phyloP scores from a whole-genome alignment of 208 protist genomes.

The Leishmania arabica region DNA sequence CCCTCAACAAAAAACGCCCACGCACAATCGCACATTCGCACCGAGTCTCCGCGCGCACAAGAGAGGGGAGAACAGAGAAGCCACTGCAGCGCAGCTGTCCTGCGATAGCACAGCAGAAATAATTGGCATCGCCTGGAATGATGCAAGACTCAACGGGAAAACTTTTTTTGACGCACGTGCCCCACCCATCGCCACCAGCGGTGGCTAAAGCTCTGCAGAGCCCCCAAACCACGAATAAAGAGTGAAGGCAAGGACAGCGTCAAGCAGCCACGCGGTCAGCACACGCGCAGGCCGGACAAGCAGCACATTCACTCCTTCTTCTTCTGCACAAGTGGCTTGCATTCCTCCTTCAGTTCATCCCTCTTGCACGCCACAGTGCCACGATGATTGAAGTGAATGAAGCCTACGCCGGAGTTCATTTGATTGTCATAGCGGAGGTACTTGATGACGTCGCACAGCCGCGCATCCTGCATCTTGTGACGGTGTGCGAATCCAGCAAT shows the following conservation, averaged over 20 bases:
- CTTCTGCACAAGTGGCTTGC: constrained; percentile 46
- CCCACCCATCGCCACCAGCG: background rate
- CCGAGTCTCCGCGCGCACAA: background rate
- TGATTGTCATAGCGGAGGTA: constrained; percentile 65
- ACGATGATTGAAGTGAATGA: constrained; percentile 91
- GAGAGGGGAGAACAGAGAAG: background rate
- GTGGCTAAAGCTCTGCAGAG: background rate
- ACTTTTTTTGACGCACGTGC: too few species aligned
- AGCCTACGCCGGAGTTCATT: constrained; percentile 67
- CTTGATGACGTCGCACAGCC: constrained; percentile 63
- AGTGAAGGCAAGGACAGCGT: background rate
- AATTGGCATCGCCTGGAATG: background rate
- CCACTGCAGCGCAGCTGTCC: background rate
- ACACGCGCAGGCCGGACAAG: background rate
- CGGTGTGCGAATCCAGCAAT: constrained; percentile 61
- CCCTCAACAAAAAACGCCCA: background rate
- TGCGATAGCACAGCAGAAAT: background rate
- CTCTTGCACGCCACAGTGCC: constrained; percentile 43
- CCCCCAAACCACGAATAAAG: background rate
- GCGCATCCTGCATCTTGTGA: constrained; percentile 49
- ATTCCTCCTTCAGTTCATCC: constrained; percentile 27
- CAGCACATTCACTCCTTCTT: constrained; percentile 36
- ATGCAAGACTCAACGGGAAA: background rate
- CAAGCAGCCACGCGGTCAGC: background rate
- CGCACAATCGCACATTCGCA: background rate